Percentiles rank a stretch among this genome's conserved stretches.
phyloP scores from a whole-genome alignment of 129 eudicot species.

The Artemisia annua region DNA sequence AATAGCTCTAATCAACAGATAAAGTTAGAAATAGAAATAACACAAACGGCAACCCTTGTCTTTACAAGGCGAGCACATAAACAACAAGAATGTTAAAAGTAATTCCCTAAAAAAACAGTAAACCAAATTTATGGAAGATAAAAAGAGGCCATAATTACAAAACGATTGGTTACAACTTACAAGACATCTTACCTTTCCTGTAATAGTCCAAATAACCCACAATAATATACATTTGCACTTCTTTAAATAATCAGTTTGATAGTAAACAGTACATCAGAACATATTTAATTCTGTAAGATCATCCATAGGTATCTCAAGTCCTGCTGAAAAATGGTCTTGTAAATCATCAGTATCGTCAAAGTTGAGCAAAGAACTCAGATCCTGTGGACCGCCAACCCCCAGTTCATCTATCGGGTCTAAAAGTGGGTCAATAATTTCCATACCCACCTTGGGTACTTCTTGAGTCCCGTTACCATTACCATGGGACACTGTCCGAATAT shows the following conservation, averaged over 20 bases:
- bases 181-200: constrained; percentile 28
- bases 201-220: constrained; percentile 28
- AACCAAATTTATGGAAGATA: not conserved
- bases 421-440: constrained; percentile 46
- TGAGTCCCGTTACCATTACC: constrained; percentile 31
- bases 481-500: constrained; percentile 42
- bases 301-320: constrained; percentile 92
- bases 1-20: too few relatives aligned
- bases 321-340: constrained; percentile 63
- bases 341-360: constrained; percentile 60
- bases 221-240: constrained; percentile 28
- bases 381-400: constrained; percentile 66
- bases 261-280: constrained; percentile 39
- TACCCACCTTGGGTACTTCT: constrained; percentile 33
- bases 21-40: not conserved
- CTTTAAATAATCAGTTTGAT: not conserved
- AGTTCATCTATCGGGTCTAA: constrained; percentile 68
- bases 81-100: not conserved
- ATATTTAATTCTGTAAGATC: constrained; percentile 71
- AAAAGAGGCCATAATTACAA: constrained; percentile 31
- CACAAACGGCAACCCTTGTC: constrained; percentile 1
- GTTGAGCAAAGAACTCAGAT: constrained; percentile 61
- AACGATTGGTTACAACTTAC: constrained; percentile 26
- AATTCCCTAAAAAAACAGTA: constrained; percentile 7
- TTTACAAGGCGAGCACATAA: constrained; percentile 17